Percentiles rank a stretch among this genome's conserved stretches.
phyloP scores from a whole-genome alignment of 169 alveolate species.

The Miamiensis avidus region DNA sequence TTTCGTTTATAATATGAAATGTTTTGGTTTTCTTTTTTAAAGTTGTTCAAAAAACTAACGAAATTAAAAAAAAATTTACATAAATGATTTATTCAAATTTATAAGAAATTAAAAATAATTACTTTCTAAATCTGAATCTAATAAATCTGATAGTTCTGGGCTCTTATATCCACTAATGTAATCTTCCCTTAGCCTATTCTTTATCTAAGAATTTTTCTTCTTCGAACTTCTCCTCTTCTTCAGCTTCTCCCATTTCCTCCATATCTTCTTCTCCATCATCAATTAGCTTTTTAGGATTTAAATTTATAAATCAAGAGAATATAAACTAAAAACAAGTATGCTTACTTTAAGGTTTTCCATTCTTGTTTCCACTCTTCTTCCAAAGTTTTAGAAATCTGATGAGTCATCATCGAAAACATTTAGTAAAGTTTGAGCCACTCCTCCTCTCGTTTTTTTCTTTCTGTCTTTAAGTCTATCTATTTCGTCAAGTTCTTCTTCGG shows the following conservation, averaged over 20 bases:
- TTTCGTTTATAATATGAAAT: slow-evolving; percentile 64
- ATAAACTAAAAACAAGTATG: too few species aligned
- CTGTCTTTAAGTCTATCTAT: slow-evolving; percentile 43
- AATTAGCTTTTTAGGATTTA: too few species aligned
- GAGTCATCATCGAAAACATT: slow-evolving; percentile 63
- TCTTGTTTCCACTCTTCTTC: slow-evolving; percentile 62
- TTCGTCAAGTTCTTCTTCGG: slow-evolving; percentile 66
- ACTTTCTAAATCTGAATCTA: slow-evolving; percentile 70
- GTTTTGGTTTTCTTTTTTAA: slow-evolving; percentile 16
- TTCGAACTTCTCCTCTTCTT: slow-evolving; percentile 41
- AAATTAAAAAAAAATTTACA: background rate
- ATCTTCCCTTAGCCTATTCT: slow-evolving; percentile 86
- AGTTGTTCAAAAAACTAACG: background rate
- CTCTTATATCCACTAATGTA: slow-evolving; percentile 78
- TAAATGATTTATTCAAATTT: background rate
- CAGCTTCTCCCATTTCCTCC: slow-evolving; percentile 27
- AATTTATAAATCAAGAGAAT: too few species aligned
- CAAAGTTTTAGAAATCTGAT: slow-evolving; percentile 67
- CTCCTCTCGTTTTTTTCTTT: slow-evolving; percentile 18
- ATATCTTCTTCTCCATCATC: slow-evolving; percentile 44
- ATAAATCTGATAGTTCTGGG: slow-evolving; percentile 82
- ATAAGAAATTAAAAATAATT: slow-evolving; percentile 6
- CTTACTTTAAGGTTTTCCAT: too few species aligned
- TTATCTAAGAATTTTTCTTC: slow-evolving; percentile 74
- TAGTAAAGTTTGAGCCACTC: slow-evolving; percentile 68